Evolutionary conservation across 345 rosid species (phyloP).

Genomic region (Boechera retrofracta): DNA sequence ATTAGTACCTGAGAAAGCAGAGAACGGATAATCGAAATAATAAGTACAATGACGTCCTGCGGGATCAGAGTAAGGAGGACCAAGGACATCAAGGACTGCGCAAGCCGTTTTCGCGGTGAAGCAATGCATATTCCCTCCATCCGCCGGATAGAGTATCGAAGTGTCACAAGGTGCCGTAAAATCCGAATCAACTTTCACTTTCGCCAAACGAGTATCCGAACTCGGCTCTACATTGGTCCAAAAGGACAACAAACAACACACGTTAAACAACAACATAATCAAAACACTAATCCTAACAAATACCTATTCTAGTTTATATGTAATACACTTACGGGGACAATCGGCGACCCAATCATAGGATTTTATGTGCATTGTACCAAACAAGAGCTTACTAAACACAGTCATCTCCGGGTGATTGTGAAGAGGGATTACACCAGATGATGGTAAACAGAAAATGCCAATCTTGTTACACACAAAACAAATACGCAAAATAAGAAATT

Average conservation of each 20-base stretch:
- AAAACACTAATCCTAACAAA: slow-evolving; percentile 7
- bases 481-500: background rate
- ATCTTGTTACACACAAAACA: slow-evolving; percentile 56
- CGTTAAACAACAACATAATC: background rate
- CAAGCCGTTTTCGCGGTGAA: slow-evolving; percentile 88
- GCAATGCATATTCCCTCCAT: slow-evolving; percentile 97
- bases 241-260: background rate
- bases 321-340: slow-evolving; percentile 44
- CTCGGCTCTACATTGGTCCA: slow-evolving; percentile 51
- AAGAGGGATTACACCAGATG: slow-evolving; percentile 86
- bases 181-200: slow-evolving; percentile 71
- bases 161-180: slow-evolving; percentile 79
- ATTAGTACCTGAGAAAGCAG: slow-evolving; percentile 58
- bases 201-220: slow-evolving; percentile 63
- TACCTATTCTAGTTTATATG: background rate
- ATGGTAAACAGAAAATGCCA: slow-evolving; percentile 93
- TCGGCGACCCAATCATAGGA: slow-evolving; percentile 86
- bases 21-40: slow-evolving; percentile 65
- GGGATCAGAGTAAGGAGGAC: slow-evolving; percentile 82
- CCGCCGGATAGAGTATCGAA: slow-evolving; percentile 84
- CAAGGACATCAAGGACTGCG: slow-evolving; percentile 90
- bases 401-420: slow-evolving; percentile 99
- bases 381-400: slow-evolving; percentile 93
- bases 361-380: slow-evolving; percentile 94
- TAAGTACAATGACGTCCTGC: slow-evolving; percentile 88